Evolutionary conservation across 208 protist genomes (phyloP), one percentile per base, ranked within the genome.

Genomic region (Trichomonas gallinae): DNA sequence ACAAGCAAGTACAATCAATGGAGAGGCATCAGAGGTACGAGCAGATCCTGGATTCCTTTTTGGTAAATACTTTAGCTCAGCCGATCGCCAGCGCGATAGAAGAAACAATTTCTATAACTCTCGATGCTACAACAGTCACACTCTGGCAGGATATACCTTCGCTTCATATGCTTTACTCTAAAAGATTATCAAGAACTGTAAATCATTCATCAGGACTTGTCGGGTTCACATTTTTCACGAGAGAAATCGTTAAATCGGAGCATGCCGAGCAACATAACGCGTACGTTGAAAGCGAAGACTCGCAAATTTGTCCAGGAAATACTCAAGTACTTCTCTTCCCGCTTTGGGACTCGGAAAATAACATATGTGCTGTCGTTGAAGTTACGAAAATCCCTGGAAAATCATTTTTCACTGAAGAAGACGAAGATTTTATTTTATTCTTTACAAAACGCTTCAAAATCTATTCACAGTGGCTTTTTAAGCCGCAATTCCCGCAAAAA

Each of bases 341-440:
- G 15, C 44, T 93, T 34, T 93, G 87, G 87, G 87, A 93, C 26
- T 51, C 44, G 0, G 44, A 93, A n/a, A 93, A 93, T 26, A 93
- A 93, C 45, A 44, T 93, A 1, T 93, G 87, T 93, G 87, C 44
- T 51, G 87, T 93, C 13, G 87, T 93, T 51, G 44, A 93, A 51
- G 87, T 93, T 34, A 93, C 44, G 17, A 23, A 44, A 58, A 23
- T 49, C 34, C 44, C 87, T 36, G 44, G 44, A 38, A 51, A 93
- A 9, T 44, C 87, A 38, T 93, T 93, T 36, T 93, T 93, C 31
- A 31, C 42, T 6, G 31, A 51, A 6, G 87, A 51, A 1, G 87
- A 48, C 38, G 87, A 93, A 93, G 87, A 93, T 40, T 93, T 93
- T 38, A 93, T 93, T 51, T 26, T 48, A 93, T 93, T 51, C 45